Conservation (phyloP, 352 stramenopile genomes). For the Peronospora destructor region DNA sequence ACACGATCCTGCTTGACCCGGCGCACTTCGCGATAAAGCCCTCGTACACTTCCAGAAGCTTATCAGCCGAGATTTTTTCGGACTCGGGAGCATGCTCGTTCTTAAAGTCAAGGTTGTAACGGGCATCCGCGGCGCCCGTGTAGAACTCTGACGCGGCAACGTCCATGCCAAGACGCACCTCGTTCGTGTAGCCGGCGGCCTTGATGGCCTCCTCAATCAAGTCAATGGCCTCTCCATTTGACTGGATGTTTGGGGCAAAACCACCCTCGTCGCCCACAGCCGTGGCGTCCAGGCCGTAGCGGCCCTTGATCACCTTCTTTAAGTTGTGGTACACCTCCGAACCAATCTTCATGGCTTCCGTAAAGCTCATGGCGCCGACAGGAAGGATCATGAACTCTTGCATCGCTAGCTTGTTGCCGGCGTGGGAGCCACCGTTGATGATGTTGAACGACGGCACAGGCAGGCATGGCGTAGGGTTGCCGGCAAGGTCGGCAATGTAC, state of each 20-base stretch:
- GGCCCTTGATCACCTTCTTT: conserved; percentile 98
- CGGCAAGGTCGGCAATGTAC: conserved; percentile 97
- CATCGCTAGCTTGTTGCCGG: conserved; percentile 98
- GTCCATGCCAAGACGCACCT: conserved; percentile 97
- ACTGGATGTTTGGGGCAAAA: conserved; percentile 96
- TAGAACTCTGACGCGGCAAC: conserved; percentile 98
- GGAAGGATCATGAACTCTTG: conserved; percentile 99
- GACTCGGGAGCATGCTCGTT: conserved; percentile 86
- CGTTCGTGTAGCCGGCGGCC: conserved; percentile 92
- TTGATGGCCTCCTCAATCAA: conserved; percentile 97
- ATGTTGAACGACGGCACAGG: conserved; percentile 99
- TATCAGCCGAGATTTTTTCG: conserved; percentile 87
- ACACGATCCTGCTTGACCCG: conserved; percentile 94
- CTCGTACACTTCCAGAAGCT: conserved; percentile 94
- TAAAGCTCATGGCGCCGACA: conserved; percentile 84
- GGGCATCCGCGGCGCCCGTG: conserved; percentile 84
- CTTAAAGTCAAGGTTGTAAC: conserved; percentile 99
- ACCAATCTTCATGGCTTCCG: conserved; percentile 96
- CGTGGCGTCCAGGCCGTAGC: conserved; percentile 97
- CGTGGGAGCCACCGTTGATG: conserved; percentile 98
- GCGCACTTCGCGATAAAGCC: conserved; percentile 86
- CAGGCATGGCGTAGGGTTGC: conserved; percentile 91
- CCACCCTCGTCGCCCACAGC: conserved; percentile 98
- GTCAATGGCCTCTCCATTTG: conserved; percentile 94
- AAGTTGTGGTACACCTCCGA: conserved; percentile 99